Percentiles rank a stretch among this genome's conserved stretches.
These are phyloP conservation scores for Pythium chondricola DNA, from an alignment of 352 stramenopile genomes.

Conservation along the genomic window DNA sequence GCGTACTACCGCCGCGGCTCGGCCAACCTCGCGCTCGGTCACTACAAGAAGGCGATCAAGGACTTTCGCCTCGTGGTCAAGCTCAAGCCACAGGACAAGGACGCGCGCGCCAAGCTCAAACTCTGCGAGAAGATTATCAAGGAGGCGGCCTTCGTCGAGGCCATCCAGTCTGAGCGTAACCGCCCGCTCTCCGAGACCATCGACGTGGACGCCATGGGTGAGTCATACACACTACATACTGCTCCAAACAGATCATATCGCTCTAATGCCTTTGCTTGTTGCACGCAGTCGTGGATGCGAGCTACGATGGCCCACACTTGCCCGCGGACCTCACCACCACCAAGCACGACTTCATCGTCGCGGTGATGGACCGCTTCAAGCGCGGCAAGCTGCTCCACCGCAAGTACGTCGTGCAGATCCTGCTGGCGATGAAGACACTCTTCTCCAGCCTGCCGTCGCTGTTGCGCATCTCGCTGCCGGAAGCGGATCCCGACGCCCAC, in stretches of 20 bases:
- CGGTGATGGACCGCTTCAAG: constrained; percentile 95
- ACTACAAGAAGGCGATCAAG: constrained; percentile 96
- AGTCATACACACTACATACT: not conserved
- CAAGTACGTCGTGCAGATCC: constrained; percentile 96
- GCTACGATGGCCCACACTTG: constrained; percentile 75
- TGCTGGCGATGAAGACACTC: constrained; percentile 90
- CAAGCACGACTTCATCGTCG: constrained; percentile 84
- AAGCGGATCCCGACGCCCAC: constrained; percentile 53
- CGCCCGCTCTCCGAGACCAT: constrained; percentile 91
- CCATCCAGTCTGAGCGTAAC: constrained; percentile 95
- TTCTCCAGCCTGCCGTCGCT: constrained; percentile 89
- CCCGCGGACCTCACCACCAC: constrained; percentile 44
- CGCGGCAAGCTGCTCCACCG: constrained; percentile 97
- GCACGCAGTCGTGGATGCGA: constrained; percentile 59
- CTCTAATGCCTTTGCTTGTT: not conserved
- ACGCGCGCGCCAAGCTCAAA: constrained; percentile 92
- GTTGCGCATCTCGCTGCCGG: constrained; percentile 69
- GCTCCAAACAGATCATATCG: no score
- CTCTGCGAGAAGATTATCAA: constrained; percentile 96
- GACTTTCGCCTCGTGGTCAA: constrained; percentile 96
- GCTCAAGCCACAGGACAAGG: constrained; percentile 93
- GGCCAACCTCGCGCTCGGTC: constrained; percentile 93
- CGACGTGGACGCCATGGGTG: constrained; percentile 69
- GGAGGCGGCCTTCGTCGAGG: constrained; percentile 93
- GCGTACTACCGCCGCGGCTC: constrained; percentile 97